Evolutionary conservation across 805 yeast genomes (phyloP).

Genomic region (Yarrowia phangngaensis): DNA sequence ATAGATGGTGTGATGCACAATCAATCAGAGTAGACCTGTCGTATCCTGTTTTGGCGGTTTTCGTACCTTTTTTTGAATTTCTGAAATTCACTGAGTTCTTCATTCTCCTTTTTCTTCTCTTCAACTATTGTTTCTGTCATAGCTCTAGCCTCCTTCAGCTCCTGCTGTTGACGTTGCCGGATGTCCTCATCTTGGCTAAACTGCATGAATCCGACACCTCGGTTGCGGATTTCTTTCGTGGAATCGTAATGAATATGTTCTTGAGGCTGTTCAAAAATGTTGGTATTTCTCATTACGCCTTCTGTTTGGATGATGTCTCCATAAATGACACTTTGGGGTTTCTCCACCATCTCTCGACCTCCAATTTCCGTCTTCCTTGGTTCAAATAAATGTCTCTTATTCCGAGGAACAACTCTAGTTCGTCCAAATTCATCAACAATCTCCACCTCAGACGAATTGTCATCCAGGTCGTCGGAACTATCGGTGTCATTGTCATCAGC

Average conservation of each 20-base stretch:
- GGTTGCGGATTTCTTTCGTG: constrained; percentile 4
- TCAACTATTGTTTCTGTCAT: constrained; percentile 6
- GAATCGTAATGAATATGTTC: constrained; percentile 1
- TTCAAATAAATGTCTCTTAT: constrained; percentile 8
- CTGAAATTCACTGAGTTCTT: not conserved
- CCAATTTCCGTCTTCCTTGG: constrained; percentile 1
- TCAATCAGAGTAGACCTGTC: not conserved
- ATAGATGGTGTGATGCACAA: too few species aligned
- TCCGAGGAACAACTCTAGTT: constrained; percentile 4
- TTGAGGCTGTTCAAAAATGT: not conserved
- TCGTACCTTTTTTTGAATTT: constrained; percentile 5
- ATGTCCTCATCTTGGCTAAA: constrained; percentile 9
- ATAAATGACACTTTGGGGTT: not conserved
- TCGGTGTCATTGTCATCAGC: not conserved
- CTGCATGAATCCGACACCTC: constrained; percentile 16
- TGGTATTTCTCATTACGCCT: not conserved
- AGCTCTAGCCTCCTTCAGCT: constrained; percentile 17
- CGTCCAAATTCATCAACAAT: constrained; percentile 22
- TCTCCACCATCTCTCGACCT: constrained; percentile 10
- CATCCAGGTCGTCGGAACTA: not conserved
- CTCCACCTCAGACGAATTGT: not conserved
- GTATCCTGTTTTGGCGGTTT: not conserved
- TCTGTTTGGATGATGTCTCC: constrained; percentile 9
- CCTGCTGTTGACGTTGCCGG: constrained; percentile 2
- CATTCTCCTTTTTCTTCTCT: not conserved